Evolutionary conservation across 495 filamentous ascomycete genomes (phyloP), one percentile per base, ranked within the genome.

Genomic region (Jackrogersella multiformis): DNA sequence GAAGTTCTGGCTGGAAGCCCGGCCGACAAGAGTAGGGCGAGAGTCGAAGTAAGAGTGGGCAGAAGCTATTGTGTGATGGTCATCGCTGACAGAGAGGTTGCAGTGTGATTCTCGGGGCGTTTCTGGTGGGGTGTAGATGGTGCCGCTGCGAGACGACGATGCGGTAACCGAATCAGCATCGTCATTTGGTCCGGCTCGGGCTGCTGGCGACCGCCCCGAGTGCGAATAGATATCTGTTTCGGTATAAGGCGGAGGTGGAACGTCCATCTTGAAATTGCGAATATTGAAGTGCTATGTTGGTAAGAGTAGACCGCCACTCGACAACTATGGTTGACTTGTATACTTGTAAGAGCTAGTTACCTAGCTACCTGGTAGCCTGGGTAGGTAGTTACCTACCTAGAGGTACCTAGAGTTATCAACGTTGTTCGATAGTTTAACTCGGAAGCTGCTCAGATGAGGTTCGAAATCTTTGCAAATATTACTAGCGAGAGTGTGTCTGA

Each of bases 121-220:
- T 12, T 80, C 73, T 5, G 78, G 80, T 16, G 83, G 83, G 5
- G 83, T 84, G 66, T 81, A 83, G 36, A 85, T 77, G 44, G 76
- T 62, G 1, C 75, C 73, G 49, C 74, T 74, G 39, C 45, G 75
- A 30, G 78, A 75, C 16, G 78, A 76, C 12, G 80, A 78, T 12
- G 75, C 60, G 12, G 69, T 55, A 52, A 63, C 70, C 16, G 77
- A 73, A 38, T 51, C 54, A 53, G 62, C 55, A 30, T 76, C 63
- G 21, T 70, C 71, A 52, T 51, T 63, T 34, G 32, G 34, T 21
- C 56, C 64, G 16, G 51, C 16, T 44, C 44, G 62, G 44, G 28
- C 26, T 7, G 39, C 38, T 23, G 45, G 68, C 21, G 71, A 59
- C 9, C 62, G 63, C 23, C 71, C 72, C 2, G 77, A 73, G 34